Base-by-base conservation (phyloP, 2,329 filamentous ascomycete species). In the Pleurostoma richardsiae region DNA sequence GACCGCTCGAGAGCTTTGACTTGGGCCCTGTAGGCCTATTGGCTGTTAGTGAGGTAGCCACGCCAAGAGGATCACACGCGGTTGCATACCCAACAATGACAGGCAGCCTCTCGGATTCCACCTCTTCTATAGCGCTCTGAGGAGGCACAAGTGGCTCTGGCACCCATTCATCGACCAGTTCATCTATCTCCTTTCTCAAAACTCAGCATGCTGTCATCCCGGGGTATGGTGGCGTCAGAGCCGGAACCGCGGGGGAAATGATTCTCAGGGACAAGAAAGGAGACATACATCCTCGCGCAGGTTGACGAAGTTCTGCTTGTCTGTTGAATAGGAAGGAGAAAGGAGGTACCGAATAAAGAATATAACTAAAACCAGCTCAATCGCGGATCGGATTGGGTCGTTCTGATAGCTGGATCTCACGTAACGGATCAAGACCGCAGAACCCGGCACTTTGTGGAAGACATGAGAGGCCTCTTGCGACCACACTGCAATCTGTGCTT, bases 401-500 rank as follows among this genome's bases (percentile, higher is more conserved):
- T 99, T 87, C 72, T 99, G 94, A 73, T 99, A 97, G 65, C 90
- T 96, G 48, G 90, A 96, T 67, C 89, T 89, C 63, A 99, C 90
- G 70, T 99, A 99, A 52, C 94, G 88, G 57, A 95, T 81, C 59
- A 97, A 77, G 57, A 99, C 96, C 39, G 92, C 88, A 30, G 92
- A 97, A 44, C 94, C 94, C 30, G 94, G 95, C 38, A 99, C 80
- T 61, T 87, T 89, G 60, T 96, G 91, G 64, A 99, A 95, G 48
- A 84, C 77, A 49, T 81, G 72, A 45, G 74, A 73, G 28, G 77
- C 67, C 53, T 76, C 72, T 51, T 76, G 69, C 41, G 80, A 68
- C 54, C 76, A 76, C 48, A 72, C 64, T 49, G 75, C 69, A 52
- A 80, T 57, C 55, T 80, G 71, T 46, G 66, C 67, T 59, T 84